Base-by-base conservation (phyloP, 805 yeast species). In the Wickerhamiella slavikovae region DNA sequence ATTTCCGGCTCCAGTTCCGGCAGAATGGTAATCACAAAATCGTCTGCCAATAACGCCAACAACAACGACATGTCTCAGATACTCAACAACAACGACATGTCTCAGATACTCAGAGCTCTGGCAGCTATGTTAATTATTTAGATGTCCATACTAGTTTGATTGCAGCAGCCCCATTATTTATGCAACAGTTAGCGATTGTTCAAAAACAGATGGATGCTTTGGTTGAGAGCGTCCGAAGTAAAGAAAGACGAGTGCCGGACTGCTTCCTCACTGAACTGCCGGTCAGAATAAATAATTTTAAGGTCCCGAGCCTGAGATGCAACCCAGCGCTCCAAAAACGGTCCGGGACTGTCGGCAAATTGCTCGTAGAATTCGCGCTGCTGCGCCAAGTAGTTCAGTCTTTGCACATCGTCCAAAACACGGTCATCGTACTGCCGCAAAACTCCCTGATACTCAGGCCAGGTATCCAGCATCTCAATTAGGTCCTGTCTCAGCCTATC, bases 281-380 rank as follows among this genome's bases (percentile, higher is more conserved):
- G 89, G 42, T 89, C 96, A 39, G 93, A 82, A 35, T 80, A 66
- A 38, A 89, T 60, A 10, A 85, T 76, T 53, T 76, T 82, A 44
- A 89, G 61, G 28, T 85, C 77, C 35, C 80, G 78, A 11, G 80
- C 61, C 49, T 89, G 92, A 25, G 80, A 72, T 25, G 71, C 74
- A 36, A 71, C 58, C 66, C 93, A 77, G 29, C 68, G 62, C 32
- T 71, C 60, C 40, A 89, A 54, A 42, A 80, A 78, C 15, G 62
- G 62, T 3, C 71, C 73, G 1, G 98, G 96, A 44, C 83, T 70
- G 27, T 72, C 62, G 24, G 77, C 60, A 35, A 89, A 57, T 37
- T 71, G 70, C 20, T 67, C 55, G 53, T 76, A 85, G 52, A 89
- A 89, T 33, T 69, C 74, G 36, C 77, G 73, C 47, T 80, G 76